Evolutionary conservation across 257 asterid species (phyloP), one percentile per base, ranked within the genome.

Genomic region (Voacanga thouarsii): DNA sequence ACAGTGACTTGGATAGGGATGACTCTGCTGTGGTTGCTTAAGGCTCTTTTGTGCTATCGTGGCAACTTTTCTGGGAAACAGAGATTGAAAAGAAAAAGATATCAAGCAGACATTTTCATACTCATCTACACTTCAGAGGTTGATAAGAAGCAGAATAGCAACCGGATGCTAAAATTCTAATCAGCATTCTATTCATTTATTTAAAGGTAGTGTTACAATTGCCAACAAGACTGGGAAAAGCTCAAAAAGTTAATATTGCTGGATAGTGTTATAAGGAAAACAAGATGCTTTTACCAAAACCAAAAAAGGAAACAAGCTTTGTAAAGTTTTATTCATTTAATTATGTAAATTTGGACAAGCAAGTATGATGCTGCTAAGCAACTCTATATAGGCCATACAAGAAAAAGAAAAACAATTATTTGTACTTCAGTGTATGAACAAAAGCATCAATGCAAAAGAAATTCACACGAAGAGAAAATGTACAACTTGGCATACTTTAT

Each of bases 21-120:
- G 91, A 82, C 90, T 89, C 78, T 84, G 89, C 83, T 78, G 91
- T 67, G 90, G 79, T 78, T 83, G 87, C 80, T 84, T 86, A 64
- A 75, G 80, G 76, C 84, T 83, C 81, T 85, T 89, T 64, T 87
- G 89, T 18, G 83, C 82, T 21, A 72, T 78, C 28, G 88, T 45
- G 55, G 85, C 80, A 69, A 82, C 77, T 80, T 66, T 89, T 90
- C 98, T 94, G 91, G 79, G 69, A 77, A 69, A 51, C 24, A 64
- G 44, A 28, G 57, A 64, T 28, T 49, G 10, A 6, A 64, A 64
- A 30, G 43, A 61, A 39, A 80, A 80, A 75, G 28, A 24, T 24
- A 51, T 4, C 30, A 45, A 24, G 39, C 33, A 49, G 44, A 33
- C 37, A 2, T 33, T 33, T 1, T 23, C 12, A 4, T 72, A 11